These are phyloP conservation scores for Tetrahymena borealis DNA, from an alignment of 73 alveolate genomes.

Conservation along the genomic window DNA sequence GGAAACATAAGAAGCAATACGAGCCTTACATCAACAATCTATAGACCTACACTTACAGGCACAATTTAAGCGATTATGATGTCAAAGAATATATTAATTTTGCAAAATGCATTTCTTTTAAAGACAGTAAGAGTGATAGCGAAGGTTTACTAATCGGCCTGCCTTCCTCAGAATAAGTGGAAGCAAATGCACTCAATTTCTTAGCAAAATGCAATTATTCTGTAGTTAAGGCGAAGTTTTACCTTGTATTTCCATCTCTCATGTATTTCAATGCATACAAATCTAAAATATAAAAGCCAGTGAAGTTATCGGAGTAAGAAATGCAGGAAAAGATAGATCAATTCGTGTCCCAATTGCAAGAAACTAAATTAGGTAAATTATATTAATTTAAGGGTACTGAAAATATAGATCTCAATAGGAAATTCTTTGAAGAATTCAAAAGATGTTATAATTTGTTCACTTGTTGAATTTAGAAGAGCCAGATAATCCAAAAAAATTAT, in stretches of 20 bases:
- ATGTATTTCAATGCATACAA: not conserved
- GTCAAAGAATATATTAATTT: not conserved
- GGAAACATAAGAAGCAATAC: not conserved
- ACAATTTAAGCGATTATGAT: not conserved
- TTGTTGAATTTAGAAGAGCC: no score
- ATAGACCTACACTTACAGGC: not conserved
- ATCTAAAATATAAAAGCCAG: not conserved
- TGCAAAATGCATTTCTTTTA: not conserved
- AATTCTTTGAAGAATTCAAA: no score
- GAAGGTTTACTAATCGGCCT: not conserved
- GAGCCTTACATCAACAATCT: not conserved
- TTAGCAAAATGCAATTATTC: not conserved
- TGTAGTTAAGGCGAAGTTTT: not conserved
- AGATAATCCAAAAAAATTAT: no score
- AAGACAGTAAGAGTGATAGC: not conserved
- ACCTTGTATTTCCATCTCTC: not conserved
- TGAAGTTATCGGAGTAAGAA: not conserved
- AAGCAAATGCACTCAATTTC: slow-evolving; percentile 1
- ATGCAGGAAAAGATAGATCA: not conserved
- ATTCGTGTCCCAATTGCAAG: not conserved
- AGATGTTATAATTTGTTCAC: no score
- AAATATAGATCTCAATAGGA: not conserved
- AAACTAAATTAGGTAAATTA: not conserved
- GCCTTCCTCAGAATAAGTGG: not conserved
- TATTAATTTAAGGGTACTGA: not conserved